These are phyloP conservation scores for Mrakiaceae sp. DNA, from an alignment of 1,284 basidiomycete genomes.

Conservation along the genomic window DNA sequence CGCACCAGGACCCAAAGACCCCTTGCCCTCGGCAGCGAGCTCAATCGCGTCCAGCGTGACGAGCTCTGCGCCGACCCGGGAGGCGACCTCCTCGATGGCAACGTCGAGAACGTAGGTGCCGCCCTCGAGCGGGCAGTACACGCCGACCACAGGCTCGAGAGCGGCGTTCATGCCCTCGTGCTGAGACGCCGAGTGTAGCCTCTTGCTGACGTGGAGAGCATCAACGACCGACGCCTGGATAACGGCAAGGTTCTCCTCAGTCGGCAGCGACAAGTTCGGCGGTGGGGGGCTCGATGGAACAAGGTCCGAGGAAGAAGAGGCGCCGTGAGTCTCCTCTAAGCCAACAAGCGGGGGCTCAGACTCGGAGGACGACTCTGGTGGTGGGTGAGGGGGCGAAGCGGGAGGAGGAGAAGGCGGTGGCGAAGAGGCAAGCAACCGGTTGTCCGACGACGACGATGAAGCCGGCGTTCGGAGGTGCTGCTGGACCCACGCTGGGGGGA, in stretches of 20 bases:
- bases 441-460: too few species aligned
- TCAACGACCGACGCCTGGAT: slow-evolving; percentile 1
- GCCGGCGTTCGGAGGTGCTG: too few species aligned
- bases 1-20: slow-evolving; percentile 6
- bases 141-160: slow-evolving; percentile 13
- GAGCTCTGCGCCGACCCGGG: slow-evolving; percentile 8
- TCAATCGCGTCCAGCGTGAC: slow-evolving; percentile 14
- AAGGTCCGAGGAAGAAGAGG: too few species aligned
- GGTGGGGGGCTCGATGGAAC: too few species aligned
- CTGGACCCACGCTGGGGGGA: too few species aligned
- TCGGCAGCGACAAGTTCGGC: not conserved
- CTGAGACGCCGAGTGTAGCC: not conserved
- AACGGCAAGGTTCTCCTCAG: not conserved
- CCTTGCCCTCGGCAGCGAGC: slow-evolving; percentile 9
- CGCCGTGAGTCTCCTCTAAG: too few species aligned
- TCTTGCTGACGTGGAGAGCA: not conserved
- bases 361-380: too few species aligned
- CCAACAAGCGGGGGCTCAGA: too few species aligned
- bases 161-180: not conserved
- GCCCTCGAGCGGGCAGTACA: slow-evolving; percentile 13
- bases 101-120: not conserved
- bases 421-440: too few species aligned
- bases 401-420: too few species aligned
- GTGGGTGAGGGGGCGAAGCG: too few species aligned
- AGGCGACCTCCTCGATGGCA: slow-evolving; percentile 6